Evolutionary conservation across 2,329 filamentous ascomycete genomes (phyloP).

Genomic region (Cercospora sp.): DNA sequence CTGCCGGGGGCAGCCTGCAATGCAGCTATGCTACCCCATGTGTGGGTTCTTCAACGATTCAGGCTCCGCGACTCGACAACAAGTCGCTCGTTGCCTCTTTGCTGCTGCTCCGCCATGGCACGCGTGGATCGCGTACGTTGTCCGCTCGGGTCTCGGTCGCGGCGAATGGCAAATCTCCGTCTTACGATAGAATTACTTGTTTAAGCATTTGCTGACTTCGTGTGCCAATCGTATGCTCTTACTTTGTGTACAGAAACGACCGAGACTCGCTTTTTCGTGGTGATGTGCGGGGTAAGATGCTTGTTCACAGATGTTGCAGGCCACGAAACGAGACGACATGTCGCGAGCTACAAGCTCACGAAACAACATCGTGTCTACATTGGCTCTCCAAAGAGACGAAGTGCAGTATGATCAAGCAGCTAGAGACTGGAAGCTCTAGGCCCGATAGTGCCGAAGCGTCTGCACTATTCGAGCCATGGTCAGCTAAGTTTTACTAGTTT

Average conservation of each 20-base stretch:
- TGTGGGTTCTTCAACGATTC: background rate
- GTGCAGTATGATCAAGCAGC: background rate
- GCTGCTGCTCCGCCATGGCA: background rate
- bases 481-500: too few relatives aligned
- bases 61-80: background rate
- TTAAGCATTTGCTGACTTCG: background rate
- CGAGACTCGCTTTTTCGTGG: background rate
- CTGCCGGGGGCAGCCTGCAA: background rate
- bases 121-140: background rate
- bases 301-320: too few relatives aligned
- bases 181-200: background rate
- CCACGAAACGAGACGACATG: background rate
- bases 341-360: background rate
- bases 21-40: background rate
- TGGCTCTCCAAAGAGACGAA: too few relatives aligned
- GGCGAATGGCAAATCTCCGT: background rate
- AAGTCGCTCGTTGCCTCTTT: background rate
- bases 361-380: background rate
- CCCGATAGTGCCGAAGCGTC: too few relatives aligned
- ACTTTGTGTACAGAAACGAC: background rate
- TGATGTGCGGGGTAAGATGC: background rate
- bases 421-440: too few relatives aligned
- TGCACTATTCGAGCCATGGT: too few relatives aligned
- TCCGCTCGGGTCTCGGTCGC: background rate
- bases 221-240: background rate